phyloP scores from a whole-genome alignment of 352 stramenopile genomes.

The Globisporangium spiculum region DNA sequence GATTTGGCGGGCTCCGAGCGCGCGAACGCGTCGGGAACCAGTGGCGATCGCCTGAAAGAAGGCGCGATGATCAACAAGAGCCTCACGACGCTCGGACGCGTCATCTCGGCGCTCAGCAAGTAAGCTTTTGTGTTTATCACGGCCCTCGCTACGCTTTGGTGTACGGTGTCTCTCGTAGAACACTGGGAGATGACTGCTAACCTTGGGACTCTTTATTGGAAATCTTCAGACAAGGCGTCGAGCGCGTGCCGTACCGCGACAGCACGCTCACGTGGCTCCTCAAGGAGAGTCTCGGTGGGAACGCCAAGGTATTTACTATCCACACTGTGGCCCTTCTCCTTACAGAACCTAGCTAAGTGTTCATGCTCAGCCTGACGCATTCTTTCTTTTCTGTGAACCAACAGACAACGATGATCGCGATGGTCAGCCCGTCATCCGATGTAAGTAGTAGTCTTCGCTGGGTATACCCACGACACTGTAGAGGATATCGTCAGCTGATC shows the following conservation, averaged over 20 bases:
- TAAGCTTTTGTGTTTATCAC: slow-evolving; percentile 11
- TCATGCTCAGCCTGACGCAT: neutral
- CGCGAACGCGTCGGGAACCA: slow-evolving; percentile 76
- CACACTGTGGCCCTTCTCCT: too few species aligned
- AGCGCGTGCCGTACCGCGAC: slow-evolving; percentile 83
- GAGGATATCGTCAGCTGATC: neutral
- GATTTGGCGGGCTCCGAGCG: slow-evolving; percentile 83
- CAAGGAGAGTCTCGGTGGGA: slow-evolving; percentile 82
- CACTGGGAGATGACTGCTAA: neutral
- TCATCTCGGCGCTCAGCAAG: slow-evolving; percentile 87
- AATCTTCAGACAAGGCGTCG: slow-evolving; percentile 30
- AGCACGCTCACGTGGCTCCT: slow-evolving; percentile 86
- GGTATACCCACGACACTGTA: neutral
- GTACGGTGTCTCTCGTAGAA: too few species aligned
- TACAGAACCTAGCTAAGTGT: neutral
- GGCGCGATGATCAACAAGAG: slow-evolving; percentile 93
- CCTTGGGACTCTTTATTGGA: too few species aligned
- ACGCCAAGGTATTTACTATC: slow-evolving; percentile 50
- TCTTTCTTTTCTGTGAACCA: neutral
- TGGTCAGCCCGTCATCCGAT: slow-evolving; percentile 74
- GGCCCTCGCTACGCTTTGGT: too few species aligned
- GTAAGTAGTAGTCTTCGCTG: slow-evolving; percentile 21
- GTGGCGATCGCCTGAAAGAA: slow-evolving; percentile 88
- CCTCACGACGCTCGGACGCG: slow-evolving; percentile 84
- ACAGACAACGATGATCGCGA: slow-evolving; percentile 86